Percentiles rank a stretch among this genome's conserved stretches.
phyloP scores from a whole-genome alignment of 1,284 basidiomycete species.

The Rhodotorula glutinis region DNA sequence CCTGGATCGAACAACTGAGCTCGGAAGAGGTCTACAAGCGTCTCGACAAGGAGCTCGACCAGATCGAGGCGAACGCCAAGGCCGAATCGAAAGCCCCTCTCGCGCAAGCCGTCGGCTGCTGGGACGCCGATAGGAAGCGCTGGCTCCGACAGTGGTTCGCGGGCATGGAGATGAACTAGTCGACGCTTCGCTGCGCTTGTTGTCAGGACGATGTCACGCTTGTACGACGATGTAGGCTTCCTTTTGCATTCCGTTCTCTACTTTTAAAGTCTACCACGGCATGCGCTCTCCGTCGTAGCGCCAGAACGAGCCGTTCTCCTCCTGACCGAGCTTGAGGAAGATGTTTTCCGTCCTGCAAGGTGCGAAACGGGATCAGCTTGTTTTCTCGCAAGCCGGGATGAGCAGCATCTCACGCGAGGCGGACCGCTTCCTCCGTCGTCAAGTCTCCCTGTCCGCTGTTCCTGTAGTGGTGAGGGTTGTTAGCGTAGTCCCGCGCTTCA shows the following conservation, averaged over 20 bases:
- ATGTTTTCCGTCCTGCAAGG: background rate
- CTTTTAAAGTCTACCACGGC: background rate
- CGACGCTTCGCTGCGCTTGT: no score
- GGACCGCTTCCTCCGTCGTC: background rate
- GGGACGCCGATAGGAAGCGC: no score
- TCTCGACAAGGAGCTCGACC: no score
- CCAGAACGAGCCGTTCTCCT: slow-evolving; percentile 3
- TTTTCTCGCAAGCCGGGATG: background rate
- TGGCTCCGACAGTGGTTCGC: no score
- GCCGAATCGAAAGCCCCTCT: background rate
- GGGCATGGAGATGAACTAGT: no score
- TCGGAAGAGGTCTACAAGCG: no score
- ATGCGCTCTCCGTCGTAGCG: background rate
- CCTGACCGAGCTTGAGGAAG: background rate
- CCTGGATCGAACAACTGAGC: no score
- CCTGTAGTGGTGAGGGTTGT: background rate
- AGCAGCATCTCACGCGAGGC: background rate
- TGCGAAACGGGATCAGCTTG: no score
- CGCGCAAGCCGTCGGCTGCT: background rate
- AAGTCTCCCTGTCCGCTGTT: background rate
- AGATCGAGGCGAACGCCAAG: no score
- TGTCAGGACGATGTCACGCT: no score
- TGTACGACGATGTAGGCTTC: no score
- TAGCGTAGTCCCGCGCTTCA: background rate
- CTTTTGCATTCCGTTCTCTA: no score